Base-by-base conservation (phyloP, 2,329 filamentous ascomycete species). In the Orbilia brochopaga region DNA sequence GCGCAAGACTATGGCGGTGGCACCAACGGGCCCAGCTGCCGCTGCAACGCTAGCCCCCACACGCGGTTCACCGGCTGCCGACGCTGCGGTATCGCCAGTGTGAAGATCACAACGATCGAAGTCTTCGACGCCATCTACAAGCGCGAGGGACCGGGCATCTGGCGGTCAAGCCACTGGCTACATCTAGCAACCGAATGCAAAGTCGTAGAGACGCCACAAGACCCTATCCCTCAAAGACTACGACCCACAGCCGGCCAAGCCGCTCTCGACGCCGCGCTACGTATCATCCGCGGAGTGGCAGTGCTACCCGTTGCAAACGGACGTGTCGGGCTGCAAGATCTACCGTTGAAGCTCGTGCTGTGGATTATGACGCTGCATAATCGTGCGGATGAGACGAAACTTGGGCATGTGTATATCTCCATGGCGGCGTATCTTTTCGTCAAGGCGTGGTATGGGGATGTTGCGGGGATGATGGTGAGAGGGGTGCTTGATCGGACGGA, bases 91-190 rank as follows among this genome's bases (percentile, higher is more conserved):
- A 56, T 62, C 24, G 44, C 62, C 13, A 69, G 65, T 23, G 58
- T 69, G 23, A 69, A 63, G 55, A 52, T 69, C 35, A 69, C 58
- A 17, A 58, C 56, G 58, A 24, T 69, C 32, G 65, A 69, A n/a
- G 65, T 32, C 4, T 69, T 69, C 44, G 65, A 69, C 37, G 40
- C 56, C 24, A 46, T 35, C 24, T 27, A 63, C 10, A 37, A 10
- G 51, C 35, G 21, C 19, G 21, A 51, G 17, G 27, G 23, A 32
- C 30, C 21, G 13, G 15, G 24, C 13, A 23, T 58, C 15, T 46
- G 52, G 27, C 57, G 58, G 37, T 35, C 10, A 1, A 62, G 58
- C 24, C 52, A 44, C 46, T 69, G 52, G 37, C 46, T 69, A 4
- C 57, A 62, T 17, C 65, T 69, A 13, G 65, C 58, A 24, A 69